These are phyloP conservation scores for Emydomyces testavorans DNA, from an alignment of 2,329 filamentous ascomycete genomes.

Conservation along the genomic window DNA sequence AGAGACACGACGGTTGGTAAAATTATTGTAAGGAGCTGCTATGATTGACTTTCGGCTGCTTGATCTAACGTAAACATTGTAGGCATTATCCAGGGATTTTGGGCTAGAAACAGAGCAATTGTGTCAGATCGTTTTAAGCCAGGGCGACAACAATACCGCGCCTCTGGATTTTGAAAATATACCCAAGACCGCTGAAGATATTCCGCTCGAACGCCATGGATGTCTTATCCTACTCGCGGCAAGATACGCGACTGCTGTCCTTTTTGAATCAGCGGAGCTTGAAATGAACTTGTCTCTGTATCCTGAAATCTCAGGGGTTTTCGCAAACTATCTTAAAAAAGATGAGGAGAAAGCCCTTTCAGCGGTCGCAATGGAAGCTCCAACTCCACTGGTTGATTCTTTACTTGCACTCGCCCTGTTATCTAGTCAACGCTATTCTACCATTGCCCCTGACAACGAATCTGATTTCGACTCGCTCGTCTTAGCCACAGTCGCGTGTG, in stretches of 20 bases:
- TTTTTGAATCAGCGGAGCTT: conserved; percentile 37
- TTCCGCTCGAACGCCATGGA: conserved; percentile 46
- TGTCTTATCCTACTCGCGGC: conserved; percentile 45
- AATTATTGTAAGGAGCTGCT: conserved; percentile 35
- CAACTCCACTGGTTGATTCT: conserved; percentile 44
- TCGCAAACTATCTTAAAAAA: conserved; percentile 40
- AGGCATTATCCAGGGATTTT: conserved; percentile 46
- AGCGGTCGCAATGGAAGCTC: conserved; percentile 20
- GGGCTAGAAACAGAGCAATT: conserved; percentile 40
- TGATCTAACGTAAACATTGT: conserved; percentile 9
- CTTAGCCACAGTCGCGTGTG: conserved; percentile 35
- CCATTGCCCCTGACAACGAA: conserved; percentile 38
- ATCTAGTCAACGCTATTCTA: conserved; percentile 30
- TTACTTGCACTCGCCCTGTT: conserved; percentile 43
- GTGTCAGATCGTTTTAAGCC: conserved; percentile 34
- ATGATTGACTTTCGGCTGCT: neutral
- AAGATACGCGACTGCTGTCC: conserved; percentile 38
- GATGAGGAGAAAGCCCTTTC: conserved; percentile 31
- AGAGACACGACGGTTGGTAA: conserved; percentile 47
- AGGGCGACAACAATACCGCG: conserved; percentile 30
- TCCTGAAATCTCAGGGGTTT: conserved; percentile 41
- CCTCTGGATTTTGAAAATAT: conserved; percentile 45
- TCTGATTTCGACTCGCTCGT: conserved; percentile 44
- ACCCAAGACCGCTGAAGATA: conserved; percentile 41
- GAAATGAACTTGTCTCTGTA: conserved; percentile 39